A percentile compares a stretch with the other conserved stretches of the same genome.
Conservation (phyloP, 1,139 yeast species). For the Geotrichum macrosporum region DNA sequence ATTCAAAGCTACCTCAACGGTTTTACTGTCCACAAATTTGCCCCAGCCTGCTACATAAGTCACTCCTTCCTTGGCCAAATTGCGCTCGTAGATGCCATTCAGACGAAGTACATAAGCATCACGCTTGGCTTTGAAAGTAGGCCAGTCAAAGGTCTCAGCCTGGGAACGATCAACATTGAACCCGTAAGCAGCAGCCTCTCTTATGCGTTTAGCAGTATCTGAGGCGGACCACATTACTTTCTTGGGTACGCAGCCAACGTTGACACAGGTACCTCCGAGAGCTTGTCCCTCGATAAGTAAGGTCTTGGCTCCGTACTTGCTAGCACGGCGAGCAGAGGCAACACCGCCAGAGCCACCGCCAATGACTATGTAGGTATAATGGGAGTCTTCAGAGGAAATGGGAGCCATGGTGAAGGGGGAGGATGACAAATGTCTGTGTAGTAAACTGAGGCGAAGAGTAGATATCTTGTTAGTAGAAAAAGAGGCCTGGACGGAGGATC, state of each 20-base stretch:
- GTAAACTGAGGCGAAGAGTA: slow-evolving; percentile 1
- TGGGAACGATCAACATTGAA: slow-evolving; percentile 50
- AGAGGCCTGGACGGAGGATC: slow-evolving; percentile 2
- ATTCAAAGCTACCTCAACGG: slow-evolving; percentile 67
- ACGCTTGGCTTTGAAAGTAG: slow-evolving; percentile 71
- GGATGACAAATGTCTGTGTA: slow-evolving; percentile 21
- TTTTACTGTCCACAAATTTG: slow-evolving; percentile 46
- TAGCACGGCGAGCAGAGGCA: slow-evolving; percentile 95
- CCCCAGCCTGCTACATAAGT: slow-evolving; percentile 89
- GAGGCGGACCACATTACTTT: slow-evolving; percentile 98
- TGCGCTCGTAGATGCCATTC: slow-evolving; percentile 89
- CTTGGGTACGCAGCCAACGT: slow-evolving; percentile 98
- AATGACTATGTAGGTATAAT: slow-evolving; percentile 86
- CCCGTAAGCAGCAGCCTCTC: slow-evolving; percentile 78
- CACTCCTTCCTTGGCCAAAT: slow-evolving; percentile 82
- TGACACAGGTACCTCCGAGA: slow-evolving; percentile 98
- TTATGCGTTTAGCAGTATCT: slow-evolving; percentile 71
- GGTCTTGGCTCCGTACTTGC: slow-evolving; percentile 86
- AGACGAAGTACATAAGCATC: slow-evolving; percentile 84
- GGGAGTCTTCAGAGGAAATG: slow-evolving; percentile 41
- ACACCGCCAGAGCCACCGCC: slow-evolving; percentile 99
- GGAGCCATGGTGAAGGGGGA: slow-evolving; percentile 63
- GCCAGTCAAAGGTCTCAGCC: slow-evolving; percentile 72
- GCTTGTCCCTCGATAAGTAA: slow-evolving; percentile 69
- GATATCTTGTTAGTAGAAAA: slow-evolving; percentile 2